Percentiles rank a stretch among this genome's conserved stretches.
phyloP scores from a whole-genome alignment of 1,284 basidiomycete species.

The Chalciporus sp. region DNA sequence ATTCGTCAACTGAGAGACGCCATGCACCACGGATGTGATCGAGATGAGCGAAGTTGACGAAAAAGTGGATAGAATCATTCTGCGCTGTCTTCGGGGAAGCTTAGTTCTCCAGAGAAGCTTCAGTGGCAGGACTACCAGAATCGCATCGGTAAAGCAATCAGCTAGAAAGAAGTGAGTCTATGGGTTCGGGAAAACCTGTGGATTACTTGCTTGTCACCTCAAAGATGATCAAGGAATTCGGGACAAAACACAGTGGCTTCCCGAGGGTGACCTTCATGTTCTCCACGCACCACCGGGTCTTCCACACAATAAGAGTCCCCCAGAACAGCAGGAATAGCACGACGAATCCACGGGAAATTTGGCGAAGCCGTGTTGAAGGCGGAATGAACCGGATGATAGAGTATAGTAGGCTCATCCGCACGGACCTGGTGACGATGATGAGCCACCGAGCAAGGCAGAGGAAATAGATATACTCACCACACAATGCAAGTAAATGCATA shows the following conservation, averaged over 20 bases:
- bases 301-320: background rate
- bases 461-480: slow-evolving; percentile 7
- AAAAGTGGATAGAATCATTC: slow-evolving; percentile 20
- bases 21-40: too few species aligned
- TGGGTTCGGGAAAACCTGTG: background rate
- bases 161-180: background rate
- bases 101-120: slow-evolving; percentile 16
- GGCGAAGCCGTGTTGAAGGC: background rate
- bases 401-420: slow-evolving; percentile 17
- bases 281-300: slow-evolving; percentile 8
- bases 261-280: background rate
- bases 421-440: slow-evolving; percentile 12
- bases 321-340: slow-evolving; percentile 9
- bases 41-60: slow-evolving; percentile 8
- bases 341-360: background rate
- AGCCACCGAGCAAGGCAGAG: background rate
- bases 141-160: slow-evolving; percentile 1
- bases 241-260: background rate
- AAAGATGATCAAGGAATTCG: slow-evolving; percentile 1
- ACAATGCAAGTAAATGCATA: background rate
- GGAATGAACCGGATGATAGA: slow-evolving; percentile 11
- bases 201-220: slow-evolving; percentile 8
- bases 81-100: slow-evolving; percentile 13
- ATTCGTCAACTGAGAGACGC: too few species aligned
- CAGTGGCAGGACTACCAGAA: slow-evolving; percentile 1